Percentiles rank a stretch among this genome's conserved stretches.
Conservation (phyloP, 805 yeast genomes). For the Metschnikowia koreensis region DNA sequence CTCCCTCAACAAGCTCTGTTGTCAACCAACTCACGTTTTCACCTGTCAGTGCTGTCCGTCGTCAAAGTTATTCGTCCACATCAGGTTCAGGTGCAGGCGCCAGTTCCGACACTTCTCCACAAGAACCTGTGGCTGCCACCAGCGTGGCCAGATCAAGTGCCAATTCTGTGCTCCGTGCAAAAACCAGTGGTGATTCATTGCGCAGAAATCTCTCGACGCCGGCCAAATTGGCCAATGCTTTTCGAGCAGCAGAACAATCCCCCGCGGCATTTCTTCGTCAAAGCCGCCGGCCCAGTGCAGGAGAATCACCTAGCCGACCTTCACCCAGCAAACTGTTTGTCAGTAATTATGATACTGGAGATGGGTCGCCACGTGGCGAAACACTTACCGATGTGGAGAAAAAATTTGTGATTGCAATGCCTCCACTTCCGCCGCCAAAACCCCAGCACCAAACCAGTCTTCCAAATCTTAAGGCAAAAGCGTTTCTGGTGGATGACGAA, state of each 20-base stretch:
- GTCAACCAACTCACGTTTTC: slow-evolving; percentile 10
- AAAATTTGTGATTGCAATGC: neutral
- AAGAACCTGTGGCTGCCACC: neutral
- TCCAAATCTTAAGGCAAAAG: slow-evolving; percentile 1
- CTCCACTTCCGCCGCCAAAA: neutral
- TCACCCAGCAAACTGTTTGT: slow-evolving; percentile 3
- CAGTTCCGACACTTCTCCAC: too few species aligned
- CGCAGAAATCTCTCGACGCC: slow-evolving; percentile 11
- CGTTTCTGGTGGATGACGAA: neutral
- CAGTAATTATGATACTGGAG: neutral
- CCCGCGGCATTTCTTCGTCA: neutral
- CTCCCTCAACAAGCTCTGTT: slow-evolving; percentile 12
- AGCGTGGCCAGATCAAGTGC: neutral
- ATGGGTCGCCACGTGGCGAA: slow-evolving; percentile 1
- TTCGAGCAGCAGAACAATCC: slow-evolving; percentile 2
- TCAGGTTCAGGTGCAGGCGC: neutral
- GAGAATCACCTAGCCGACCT: neutral
- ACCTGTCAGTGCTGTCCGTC: slow-evolving; percentile 12
- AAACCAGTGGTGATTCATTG: slow-evolving; percentile 1
- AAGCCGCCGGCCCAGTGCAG: slow-evolving; percentile 4
- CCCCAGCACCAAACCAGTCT: neutral
- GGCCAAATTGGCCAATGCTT: slow-evolving; percentile 1
- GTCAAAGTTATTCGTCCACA: slow-evolving; percentile 10
- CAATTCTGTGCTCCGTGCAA: neutral
- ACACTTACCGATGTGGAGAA: neutral